phyloP scores from a whole-genome alignment of 139 green algal genomes.

The Micractinium conductrix region DNA sequence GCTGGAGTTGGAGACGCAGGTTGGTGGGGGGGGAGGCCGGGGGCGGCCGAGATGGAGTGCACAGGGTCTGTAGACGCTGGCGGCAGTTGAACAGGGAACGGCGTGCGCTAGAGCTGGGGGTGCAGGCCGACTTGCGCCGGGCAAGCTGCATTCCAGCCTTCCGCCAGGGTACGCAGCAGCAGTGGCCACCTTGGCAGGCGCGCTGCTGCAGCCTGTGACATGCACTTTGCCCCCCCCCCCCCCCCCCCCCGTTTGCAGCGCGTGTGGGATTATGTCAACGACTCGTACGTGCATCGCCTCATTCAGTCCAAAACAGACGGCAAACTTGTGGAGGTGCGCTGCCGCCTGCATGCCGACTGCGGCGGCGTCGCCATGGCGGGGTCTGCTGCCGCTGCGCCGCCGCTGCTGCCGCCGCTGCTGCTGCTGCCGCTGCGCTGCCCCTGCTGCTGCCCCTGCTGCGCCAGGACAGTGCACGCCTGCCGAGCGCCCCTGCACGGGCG shows the following conservation, averaged over 20 bases:
- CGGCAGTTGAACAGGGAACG: no score
- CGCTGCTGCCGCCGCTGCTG: neutral
- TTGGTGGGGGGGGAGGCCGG: neutral
- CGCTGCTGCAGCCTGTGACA: no score
- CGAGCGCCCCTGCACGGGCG: no score
- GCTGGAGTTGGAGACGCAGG: slow-evolving; percentile 92
- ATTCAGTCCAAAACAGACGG: slow-evolving; percentile 92
- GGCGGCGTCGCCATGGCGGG: neutral
- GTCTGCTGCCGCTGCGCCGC: no score
- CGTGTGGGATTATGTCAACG: slow-evolving; percentile 97
- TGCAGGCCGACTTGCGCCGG: neutral
- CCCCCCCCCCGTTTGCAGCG: slow-evolving; percentile 21
- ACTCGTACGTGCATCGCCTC: slow-evolving; percentile 97
- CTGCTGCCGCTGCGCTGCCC: no score
- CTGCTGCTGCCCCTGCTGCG: no score
- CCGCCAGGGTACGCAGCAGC: no score
- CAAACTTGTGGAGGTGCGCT: slow-evolving; percentile 93
- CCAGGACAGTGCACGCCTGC: no score
- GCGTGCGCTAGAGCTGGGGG: neutral
- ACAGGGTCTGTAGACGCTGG: neutral
- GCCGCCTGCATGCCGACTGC: no score
- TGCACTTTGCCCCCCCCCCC: no score
- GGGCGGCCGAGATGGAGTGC: neutral
- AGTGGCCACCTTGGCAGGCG: neutral
- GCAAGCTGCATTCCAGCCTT: no score